Evolutionary conservation across 2,329 filamentous ascomycete genomes (phyloP).

Genomic region (Keithomyces neogunnii): DNA sequence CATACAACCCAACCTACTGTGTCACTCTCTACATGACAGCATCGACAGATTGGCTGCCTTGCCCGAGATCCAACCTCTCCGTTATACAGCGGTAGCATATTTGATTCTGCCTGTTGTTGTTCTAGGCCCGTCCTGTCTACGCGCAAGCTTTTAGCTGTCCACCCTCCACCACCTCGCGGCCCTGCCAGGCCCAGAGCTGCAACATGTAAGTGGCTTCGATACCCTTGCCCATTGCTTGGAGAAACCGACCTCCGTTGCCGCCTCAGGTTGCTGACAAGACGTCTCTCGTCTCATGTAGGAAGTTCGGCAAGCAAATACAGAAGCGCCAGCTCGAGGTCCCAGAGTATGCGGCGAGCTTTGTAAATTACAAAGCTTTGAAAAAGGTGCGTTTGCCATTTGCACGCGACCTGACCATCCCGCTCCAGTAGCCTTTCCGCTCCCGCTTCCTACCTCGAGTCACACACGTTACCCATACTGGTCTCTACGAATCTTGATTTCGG

Average conservation of each 20-base stretch:
- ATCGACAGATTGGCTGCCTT: constrained; percentile 11
- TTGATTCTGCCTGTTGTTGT: constrained; percentile 4
- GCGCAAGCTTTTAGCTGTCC: neutral
- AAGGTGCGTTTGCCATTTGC: constrained; percentile 53
- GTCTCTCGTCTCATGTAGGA: constrained; percentile 49
- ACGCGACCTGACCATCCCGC: too few species aligned
- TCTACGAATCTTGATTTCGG: neutral
- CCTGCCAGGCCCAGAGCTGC: constrained; percentile 12
- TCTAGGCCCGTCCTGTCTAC: constrained; percentile 1
- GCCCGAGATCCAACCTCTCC: neutral
- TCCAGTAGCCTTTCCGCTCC: too few species aligned
- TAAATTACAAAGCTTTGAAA: constrained; percentile 98
- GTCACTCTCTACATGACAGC: constrained; percentile 13
- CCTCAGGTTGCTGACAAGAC: constrained; percentile 5
- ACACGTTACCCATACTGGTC: neutral
- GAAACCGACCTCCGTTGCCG: neutral
- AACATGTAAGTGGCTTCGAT: constrained; percentile 25
- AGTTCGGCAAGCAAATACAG: constrained; percentile 99
- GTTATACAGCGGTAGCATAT: neutral
- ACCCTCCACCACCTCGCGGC: constrained; percentile 4
- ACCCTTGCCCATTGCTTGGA: neutral
- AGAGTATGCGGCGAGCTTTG: constrained; percentile 98
- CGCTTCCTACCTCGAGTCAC: neutral
- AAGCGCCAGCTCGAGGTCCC: constrained; percentile 98
- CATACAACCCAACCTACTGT: constrained; percentile 11